Conservation (phyloP, 306 rosid species). For the Lathyrus aphaca region DNA sequence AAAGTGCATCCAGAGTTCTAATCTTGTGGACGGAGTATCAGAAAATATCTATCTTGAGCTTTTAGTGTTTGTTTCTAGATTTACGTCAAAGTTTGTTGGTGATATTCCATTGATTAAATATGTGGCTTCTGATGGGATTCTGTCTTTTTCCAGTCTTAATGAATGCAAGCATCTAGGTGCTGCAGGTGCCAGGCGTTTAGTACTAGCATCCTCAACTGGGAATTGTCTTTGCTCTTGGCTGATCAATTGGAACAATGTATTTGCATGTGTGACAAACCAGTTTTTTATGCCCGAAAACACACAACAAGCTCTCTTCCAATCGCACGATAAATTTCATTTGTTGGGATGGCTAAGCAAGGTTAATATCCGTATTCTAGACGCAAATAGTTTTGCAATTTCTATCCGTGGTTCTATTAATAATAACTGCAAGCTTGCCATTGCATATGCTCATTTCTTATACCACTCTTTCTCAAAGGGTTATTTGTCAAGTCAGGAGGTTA, state of each 20-base stretch:
- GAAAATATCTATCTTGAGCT: constrained; percentile 59
- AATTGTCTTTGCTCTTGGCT: constrained; percentile 57
- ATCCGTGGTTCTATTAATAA: constrained; percentile 23
- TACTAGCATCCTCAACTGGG: constrained; percentile 22
- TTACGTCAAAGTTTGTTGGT: constrained; percentile 48
- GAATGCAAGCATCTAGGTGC: background rate
- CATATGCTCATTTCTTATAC: constrained; percentile 62
- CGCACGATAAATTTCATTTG: constrained; percentile 30
- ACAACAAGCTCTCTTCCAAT: constrained; percentile 46
- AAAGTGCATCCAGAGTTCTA: constrained; percentile 64
- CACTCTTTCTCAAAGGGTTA: constrained; percentile 38
- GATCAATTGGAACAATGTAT: constrained; percentile 56
- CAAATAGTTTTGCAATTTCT: constrained; percentile 41
- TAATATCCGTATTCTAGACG: constrained; percentile 26
- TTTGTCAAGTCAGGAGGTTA: constrained; percentile 36
- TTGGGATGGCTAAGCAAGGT: constrained; percentile 52
- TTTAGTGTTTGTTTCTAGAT: constrained; percentile 52
- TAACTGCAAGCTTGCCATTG: constrained; percentile 37
- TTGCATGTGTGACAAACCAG: constrained; percentile 29
- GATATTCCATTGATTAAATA: constrained; percentile 54
- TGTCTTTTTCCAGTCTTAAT: constrained; percentile 46
- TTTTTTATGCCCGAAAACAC: constrained; percentile 62
- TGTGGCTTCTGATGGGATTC: constrained; percentile 45
- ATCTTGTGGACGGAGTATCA: constrained; percentile 57
- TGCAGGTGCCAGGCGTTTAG: constrained; percentile 33